These are phyloP conservation scores for Artemisia annua DNA, from an alignment of 129 eudicot species.

Conservation along the genomic window DNA sequence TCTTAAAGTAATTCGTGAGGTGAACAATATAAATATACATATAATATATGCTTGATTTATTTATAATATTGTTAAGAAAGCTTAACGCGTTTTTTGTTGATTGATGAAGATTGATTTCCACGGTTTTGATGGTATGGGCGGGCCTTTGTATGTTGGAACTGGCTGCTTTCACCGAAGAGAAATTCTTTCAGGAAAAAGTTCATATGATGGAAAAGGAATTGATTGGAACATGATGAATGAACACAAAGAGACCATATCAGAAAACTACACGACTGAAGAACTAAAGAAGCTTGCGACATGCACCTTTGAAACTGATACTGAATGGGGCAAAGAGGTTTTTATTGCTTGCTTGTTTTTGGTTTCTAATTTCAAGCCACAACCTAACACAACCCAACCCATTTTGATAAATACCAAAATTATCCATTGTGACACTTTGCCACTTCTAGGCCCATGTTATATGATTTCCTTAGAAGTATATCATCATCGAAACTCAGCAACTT, in stretches of 20 bases:
- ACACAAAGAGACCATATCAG: background rate
- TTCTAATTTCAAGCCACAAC: background rate
- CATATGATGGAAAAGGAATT: conserved; percentile 27
- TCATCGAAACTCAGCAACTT: background rate
- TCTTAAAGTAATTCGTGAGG: conserved; percentile 44
- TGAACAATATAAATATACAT: conserved; percentile 19
- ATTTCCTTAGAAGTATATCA: no score
- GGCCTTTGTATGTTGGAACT: conserved; percentile 74
- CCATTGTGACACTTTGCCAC: no score
- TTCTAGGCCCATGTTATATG: no score
- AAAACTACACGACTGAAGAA: conserved; percentile 29
- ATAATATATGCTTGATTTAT: background rate
- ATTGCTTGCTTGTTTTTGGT: background rate
- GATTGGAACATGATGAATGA: conserved; percentile 39
- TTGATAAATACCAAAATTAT: no score
- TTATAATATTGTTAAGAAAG: background rate
- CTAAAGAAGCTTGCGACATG: conserved; percentile 55
- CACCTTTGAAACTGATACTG: conserved; percentile 56
- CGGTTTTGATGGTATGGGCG: conserved; percentile 79
- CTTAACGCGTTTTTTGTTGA: conserved; percentile 5
- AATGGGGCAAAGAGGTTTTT: conserved; percentile 95
- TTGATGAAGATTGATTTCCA: conserved; percentile 63
- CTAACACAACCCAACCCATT: no score
- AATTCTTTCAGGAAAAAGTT: conserved; percentile 55
- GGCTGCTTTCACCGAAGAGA: conserved; percentile 90